Percentiles rank a stretch among this genome's conserved stretches.
phyloP scores from a whole-genome alignment of 1,139 yeast genomes.

The Yamadazyma songkhlaensis region DNA sequence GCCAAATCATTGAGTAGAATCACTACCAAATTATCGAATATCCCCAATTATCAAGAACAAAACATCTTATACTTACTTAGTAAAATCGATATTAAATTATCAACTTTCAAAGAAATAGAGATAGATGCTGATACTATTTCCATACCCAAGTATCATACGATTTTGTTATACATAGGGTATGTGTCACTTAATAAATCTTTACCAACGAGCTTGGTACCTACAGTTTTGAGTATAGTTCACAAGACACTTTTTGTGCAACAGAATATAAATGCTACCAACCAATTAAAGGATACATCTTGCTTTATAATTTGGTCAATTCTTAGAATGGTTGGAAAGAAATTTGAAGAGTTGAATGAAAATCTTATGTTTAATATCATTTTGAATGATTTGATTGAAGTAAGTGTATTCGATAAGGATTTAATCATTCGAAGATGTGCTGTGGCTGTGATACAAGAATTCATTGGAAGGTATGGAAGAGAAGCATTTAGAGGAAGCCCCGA shows the following conservation, averaged over 20 bases:
- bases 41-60: slow-evolving; percentile 34
- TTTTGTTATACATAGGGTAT: slow-evolving; percentile 36
- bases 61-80: slow-evolving; percentile 23
- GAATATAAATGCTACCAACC: slow-evolving; percentile 56
- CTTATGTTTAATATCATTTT: slow-evolving; percentile 25
- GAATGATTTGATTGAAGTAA: slow-evolving; percentile 46
- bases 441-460: slow-evolving; percentile 82
- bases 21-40: slow-evolving; percentile 16
- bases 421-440: slow-evolving; percentile 76
- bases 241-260: slow-evolving; percentile 54
- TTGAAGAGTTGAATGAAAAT: slow-evolving; percentile 12
- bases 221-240: slow-evolving; percentile 31
- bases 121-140: slow-evolving; percentile 21
- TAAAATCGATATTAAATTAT: slow-evolving; percentile 20
- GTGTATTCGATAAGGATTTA: slow-evolving; percentile 71
- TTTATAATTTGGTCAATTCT: slow-evolving; percentile 52
- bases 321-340: slow-evolving; percentile 20
- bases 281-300: slow-evolving; percentile 81
- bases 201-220: slow-evolving; percentile 23
- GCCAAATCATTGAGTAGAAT: slow-evolving; percentile 35
- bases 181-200: slow-evolving; percentile 26
- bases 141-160: slow-evolving; percentile 33
- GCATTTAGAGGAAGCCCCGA: slow-evolving; percentile 14
- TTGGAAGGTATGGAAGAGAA: slow-evolving; percentile 65
- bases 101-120: slow-evolving; percentile 10